Evolutionary conservation across 257 asterid genomes (phyloP), one percentile per base, ranked within the genome.

Genomic region (Salvia splendens): DNA sequence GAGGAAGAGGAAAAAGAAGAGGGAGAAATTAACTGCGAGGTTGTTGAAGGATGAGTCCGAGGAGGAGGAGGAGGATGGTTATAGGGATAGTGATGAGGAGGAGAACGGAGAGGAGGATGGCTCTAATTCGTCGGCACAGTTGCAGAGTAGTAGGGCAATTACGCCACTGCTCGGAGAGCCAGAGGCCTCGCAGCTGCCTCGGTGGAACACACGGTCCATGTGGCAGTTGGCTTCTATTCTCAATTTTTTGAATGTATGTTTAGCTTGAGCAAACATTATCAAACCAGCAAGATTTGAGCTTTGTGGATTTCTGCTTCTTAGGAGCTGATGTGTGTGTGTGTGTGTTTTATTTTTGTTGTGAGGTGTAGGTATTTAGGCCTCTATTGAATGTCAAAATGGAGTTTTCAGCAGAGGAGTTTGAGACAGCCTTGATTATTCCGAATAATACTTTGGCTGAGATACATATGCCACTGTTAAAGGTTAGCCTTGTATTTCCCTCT

Each of bases 181-280:
- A 12, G 99, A 94, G 85, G 80, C 86, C 16, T 89, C 96, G 0
- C 99, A 94, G 79, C 67, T 91, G 75, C 98, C 94, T 0, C 87
- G 99, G 65, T 91, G 98, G 99, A 84, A 64, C 55, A 76, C 91
- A 36, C 88, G 98, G 57, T 85, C 92, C 42, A 95, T 91, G 99
- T 91, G 98, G 99, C 90, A 95, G 83, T 72, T 95, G 86, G 98
- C 99, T 78, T 91, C 99, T 30, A 80, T 95, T 70, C 83, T 95
- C 70, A 89, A 87, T 85, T 95, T 95, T 82, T 82, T 95, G 82
- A 87, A 95, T 84, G 99, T 95, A 86, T 67, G 98, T 74, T 50
- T 24, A 1, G 30, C 2, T 24, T 24, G 30, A 24, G 68, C n/a
- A 42, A 49, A 40, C 9, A 24, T n/a, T 32, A 40, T n/a, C 8